These are phyloP conservation scores for Prinsepia uniflora DNA, from an alignment of 306 rosid genomes.

Conservation along the genomic window DNA sequence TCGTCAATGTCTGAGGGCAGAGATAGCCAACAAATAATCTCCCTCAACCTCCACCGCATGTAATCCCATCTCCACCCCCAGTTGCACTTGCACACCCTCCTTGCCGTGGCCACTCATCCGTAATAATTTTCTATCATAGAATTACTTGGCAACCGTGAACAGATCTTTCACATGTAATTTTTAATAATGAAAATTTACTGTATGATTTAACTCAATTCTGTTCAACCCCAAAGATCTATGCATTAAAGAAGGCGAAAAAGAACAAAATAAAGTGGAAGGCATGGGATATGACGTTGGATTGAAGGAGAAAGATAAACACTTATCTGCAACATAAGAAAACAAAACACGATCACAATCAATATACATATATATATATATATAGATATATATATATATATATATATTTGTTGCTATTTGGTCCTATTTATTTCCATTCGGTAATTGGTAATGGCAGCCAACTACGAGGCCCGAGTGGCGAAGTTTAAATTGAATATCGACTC, in stretches of 20 bases:
- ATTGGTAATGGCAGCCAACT: conserved; percentile 32
- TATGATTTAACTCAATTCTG: neutral
- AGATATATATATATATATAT: neutral
- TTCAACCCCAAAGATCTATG: too few relatives aligned
- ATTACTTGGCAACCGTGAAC: too few relatives aligned
- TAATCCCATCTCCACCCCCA: too few relatives aligned
- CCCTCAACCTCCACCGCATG: too few relatives aligned
- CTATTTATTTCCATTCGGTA: neutral
- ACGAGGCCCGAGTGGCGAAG: conserved; percentile 37
- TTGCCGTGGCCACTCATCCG: too few relatives aligned
- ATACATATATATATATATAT: neutral
- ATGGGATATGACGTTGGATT: conserved; percentile 16
- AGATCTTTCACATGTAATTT: too few relatives aligned
- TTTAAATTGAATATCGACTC: neutral
- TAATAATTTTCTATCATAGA: too few relatives aligned
- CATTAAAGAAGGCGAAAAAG: neutral
- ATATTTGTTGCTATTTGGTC: neutral
- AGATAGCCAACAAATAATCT: too few relatives aligned
- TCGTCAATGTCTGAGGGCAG: too few relatives aligned
- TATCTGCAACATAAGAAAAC: conserved; percentile 43
- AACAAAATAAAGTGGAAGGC: neutral
- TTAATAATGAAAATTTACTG: neutral
- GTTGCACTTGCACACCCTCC: too few relatives aligned
- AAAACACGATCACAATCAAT: conserved; percentile 5
- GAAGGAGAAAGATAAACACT: conserved; percentile 33